Evolutionary conservation across 352 stramenopile genomes (phyloP), one percentile per base, ranked within the genome.

Genomic region (Globisporangium mamillatum): DNA sequence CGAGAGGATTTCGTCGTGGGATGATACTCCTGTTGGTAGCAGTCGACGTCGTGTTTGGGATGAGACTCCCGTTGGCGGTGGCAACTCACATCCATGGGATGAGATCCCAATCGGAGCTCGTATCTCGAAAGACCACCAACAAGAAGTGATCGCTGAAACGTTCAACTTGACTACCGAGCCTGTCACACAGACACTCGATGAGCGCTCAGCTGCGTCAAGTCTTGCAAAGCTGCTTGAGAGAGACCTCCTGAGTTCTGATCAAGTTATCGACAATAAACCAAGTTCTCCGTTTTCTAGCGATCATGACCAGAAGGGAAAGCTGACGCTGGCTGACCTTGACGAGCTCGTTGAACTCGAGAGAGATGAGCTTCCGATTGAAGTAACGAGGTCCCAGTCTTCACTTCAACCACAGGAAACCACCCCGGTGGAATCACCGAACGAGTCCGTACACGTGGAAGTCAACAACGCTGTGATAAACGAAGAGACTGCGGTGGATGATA

Each of bases 301-400:
- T 48, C 56, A 50, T 10, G 56, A 38, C 9, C 56, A 34, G 10
- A 16, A 24, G 24, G 32, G 20, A 18, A 62, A 62, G 32, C n/a
- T 62, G 56, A 50, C 56, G 20, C 32, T 62, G 56, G 32, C 56
- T n/a, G 56, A 62, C 20, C 56, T 62, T 16, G 32, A 62, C 7
- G 56, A 62, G n/a, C n/a, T 38, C 7, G n/a, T 25, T 48, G 56
- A 62, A 22, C 32, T 12, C 9, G 32, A 14, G n/a, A 25, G 55
- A 22, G 20, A 27, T 10, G 55, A 61, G 3, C 22, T 38, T 46
- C 18, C 29, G 7, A 5, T 61, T 61, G 18, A n/a, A 27, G 55
- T 52, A 25, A 24, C 10, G 18, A 29, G 12, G 20, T 53, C 22
- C 8, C 2, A 48, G 34, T 24, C 60, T 59, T 20, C 27, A 24